A percentile compares a stretch with the other conserved stretches of the same genome.
Conservation (phyloP, 139 green algal genomes). For the Pycnococcus provasolii region DNA sequence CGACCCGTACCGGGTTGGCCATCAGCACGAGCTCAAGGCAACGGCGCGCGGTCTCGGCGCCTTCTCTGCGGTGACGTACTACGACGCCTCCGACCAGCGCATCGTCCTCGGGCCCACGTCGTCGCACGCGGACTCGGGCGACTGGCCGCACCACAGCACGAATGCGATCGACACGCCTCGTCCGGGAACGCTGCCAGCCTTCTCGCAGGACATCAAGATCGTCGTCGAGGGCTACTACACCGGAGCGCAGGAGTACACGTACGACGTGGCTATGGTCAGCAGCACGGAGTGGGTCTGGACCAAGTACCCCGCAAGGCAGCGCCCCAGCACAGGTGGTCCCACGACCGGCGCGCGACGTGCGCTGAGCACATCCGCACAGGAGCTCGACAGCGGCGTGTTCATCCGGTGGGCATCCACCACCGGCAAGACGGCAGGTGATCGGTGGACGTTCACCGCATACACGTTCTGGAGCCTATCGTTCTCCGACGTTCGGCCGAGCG, state of each 20-base stretch:
- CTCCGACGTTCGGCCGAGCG: background rate
- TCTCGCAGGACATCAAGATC: background rate
- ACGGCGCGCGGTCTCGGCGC: background rate
- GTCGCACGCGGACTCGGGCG: background rate
- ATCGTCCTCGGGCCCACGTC: background rate
- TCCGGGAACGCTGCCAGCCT: background rate
- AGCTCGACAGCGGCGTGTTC: background rate
- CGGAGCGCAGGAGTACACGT: background rate
- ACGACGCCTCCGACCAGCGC: background rate
- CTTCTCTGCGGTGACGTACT: conserved; percentile 3
- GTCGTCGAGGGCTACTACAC: background rate
- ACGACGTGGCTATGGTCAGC: background rate
- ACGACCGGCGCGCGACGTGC: background rate
- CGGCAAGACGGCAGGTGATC: background rate
- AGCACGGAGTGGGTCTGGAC: background rate
- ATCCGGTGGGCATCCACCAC: conserved; percentile 3
- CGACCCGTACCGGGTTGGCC: background rate
- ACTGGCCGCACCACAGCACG: background rate
- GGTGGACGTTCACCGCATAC: background rate
- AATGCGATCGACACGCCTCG: too few species aligned
- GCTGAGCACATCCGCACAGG: background rate
- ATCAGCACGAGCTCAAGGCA: background rate
- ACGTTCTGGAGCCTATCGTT: background rate
- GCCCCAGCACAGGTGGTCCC: background rate
- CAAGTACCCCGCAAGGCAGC: background rate